phyloP scores from a whole-genome alignment of 768 basidiomycete genomes.

The Pulveroboletus sp. region DNA sequence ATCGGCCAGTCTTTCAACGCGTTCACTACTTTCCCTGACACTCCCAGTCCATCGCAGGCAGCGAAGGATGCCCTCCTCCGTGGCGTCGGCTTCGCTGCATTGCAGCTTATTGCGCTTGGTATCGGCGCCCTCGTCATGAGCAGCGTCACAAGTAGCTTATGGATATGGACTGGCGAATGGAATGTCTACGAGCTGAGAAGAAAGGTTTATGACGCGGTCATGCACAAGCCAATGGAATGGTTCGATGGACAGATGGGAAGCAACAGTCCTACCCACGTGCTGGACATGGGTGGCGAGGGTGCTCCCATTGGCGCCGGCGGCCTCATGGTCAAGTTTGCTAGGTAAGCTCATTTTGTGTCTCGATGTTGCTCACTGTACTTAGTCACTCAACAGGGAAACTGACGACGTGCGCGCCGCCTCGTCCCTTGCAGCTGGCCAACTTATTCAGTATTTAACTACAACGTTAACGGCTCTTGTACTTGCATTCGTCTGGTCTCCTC shows the following conservation, averaged over 20 bases:
- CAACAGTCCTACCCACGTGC: slow-evolving; percentile 40
- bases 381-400: slow-evolving; percentile 63
- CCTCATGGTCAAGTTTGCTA: slow-evolving; percentile 88
- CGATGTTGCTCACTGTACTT: neutral
- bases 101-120: slow-evolving; percentile 65
- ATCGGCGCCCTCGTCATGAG: slow-evolving; percentile 64
- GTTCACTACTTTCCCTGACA: slow-evolving; percentile 55
- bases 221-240: slow-evolving; percentile 78
- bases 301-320: slow-evolving; percentile 77
- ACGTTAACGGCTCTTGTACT: slow-evolving; percentile 74
- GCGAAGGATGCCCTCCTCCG: slow-evolving; percentile 50
- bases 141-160: slow-evolving; percentile 69
- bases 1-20: slow-evolving; percentile 74
- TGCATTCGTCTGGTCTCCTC: slow-evolving; percentile 74
- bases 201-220: slow-evolving; percentile 64
- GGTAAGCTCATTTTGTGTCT: slow-evolving; percentile 37
- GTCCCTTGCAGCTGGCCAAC: slow-evolving; percentile 70
- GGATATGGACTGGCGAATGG: slow-evolving; percentile 85
- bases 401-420: slow-evolving; percentile 87
- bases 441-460: slow-evolving; percentile 79
- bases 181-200: slow-evolving; percentile 65
- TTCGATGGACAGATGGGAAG: slow-evolving; percentile 76
- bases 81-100: slow-evolving; percentile 53
- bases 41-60: slow-evolving; percentile 34
- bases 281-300: slow-evolving; percentile 34